These are phyloP conservation scores for Alectoria sarmentosa DNA, from an alignment of 495 filamentous ascomycete species.

Conservation along the genomic window DNA sequence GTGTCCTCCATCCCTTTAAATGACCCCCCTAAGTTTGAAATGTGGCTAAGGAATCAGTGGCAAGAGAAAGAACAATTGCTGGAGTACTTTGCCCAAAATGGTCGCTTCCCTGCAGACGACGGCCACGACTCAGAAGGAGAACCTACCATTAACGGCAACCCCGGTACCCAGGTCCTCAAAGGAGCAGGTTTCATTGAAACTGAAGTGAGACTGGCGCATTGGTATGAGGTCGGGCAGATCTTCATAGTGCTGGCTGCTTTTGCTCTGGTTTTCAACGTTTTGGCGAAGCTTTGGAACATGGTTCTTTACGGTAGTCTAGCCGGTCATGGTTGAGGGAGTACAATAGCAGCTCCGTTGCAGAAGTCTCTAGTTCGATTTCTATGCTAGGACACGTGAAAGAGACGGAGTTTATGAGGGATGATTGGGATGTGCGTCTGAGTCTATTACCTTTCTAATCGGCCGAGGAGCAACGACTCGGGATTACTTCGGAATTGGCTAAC, in stretches of 20 bases:
- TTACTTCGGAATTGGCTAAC: not conserved
- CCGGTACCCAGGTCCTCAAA: conserved; percentile 27
- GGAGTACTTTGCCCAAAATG: conserved; percentile 49
- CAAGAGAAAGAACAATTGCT: conserved; percentile 56
- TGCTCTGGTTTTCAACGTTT: conserved; percentile 28
- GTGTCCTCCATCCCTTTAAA: conserved; percentile 53
- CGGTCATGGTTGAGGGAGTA: conserved; percentile 6
- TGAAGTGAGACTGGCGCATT: conserved; percentile 44
- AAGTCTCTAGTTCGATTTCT: not conserved
- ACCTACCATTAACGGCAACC: conserved; percentile 29
- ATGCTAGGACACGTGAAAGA: conserved; percentile 5
- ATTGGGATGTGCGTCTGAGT: not conserved
- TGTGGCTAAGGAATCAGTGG: conserved; percentile 55
- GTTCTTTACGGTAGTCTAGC: conserved; percentile 16
- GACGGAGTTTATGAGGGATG: not conserved
- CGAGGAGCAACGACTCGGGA: no score
- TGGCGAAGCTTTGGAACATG: conserved; percentile 28
- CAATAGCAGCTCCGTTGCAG: conserved; percentile 1
- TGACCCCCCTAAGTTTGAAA: conserved; percentile 48
- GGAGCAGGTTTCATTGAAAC: conserved; percentile 53
- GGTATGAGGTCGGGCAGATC: conserved; percentile 50
- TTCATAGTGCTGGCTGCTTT: conserved; percentile 42
- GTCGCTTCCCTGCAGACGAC: conserved; percentile 54
- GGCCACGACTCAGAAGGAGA: conserved; percentile 37
- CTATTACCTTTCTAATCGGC: no score